phyloP scores from a whole-genome alignment of 1,139 yeast genomes.

The Geotrichum aggregatum region DNA sequence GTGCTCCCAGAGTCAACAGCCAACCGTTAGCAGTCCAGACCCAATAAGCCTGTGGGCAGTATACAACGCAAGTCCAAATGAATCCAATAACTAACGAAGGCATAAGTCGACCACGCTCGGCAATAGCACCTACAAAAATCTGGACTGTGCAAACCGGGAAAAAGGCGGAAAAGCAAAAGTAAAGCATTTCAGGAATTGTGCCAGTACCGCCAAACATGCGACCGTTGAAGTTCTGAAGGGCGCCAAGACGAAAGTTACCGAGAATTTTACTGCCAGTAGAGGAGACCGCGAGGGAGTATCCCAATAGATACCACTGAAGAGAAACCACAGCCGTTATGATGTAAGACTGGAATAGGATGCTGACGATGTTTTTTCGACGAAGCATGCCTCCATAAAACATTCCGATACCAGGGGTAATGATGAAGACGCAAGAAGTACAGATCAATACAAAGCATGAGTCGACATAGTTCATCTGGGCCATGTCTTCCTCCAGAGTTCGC shows the following conservation, averaged over 20 bases:
- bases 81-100: constrained; percentile 81
- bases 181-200: constrained; percentile 75
- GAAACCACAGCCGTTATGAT: constrained; percentile 66
- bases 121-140: constrained; percentile 86
- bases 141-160: constrained; percentile 86
- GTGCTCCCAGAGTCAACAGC: constrained; percentile 83
- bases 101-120: constrained; percentile 85
- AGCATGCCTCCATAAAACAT: constrained; percentile 74
- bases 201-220: constrained; percentile 49
- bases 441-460: constrained; percentile 14
- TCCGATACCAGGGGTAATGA: constrained; percentile 81
- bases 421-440: constrained; percentile 59
- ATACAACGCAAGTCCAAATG: constrained; percentile 88
- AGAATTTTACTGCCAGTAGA: constrained; percentile 68
- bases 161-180: constrained; percentile 84
- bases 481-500: constrained; percentile 3
- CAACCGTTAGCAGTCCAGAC: constrained; percentile 91
- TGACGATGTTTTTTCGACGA: constrained; percentile 80
- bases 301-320: constrained; percentile 97
- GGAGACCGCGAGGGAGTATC: constrained; percentile 85
- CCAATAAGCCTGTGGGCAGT: constrained; percentile 93
- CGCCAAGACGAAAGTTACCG: constrained; percentile 79
- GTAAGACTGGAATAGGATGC: constrained; percentile 70
- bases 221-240: constrained; percentile 61
- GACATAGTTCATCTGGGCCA: constrained; percentile 9